Conservation (phyloP, 1,139 yeast species). For the Blastobotrys arbuscula region DNA sequence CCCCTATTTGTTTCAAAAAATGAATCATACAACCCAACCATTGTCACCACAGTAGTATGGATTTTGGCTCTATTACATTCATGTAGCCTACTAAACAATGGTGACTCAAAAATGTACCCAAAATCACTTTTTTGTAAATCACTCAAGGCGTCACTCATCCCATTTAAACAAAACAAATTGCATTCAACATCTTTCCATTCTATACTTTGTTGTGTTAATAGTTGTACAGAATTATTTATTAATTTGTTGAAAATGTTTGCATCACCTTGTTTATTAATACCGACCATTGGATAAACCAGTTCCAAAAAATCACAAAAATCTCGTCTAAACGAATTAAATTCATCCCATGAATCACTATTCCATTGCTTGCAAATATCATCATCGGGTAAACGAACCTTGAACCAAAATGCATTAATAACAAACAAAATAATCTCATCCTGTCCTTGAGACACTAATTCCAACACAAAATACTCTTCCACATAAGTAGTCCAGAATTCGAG, state of each 20-base stretch:
- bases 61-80: conserved; percentile 26
- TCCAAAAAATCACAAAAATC: conserved; percentile 77
- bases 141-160: conserved; percentile 38
- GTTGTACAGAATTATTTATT: background rate
- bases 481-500: conserved; percentile 77
- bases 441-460: conserved; percentile 31
- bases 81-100: conserved; percentile 23
- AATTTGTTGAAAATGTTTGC: background rate
- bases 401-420: conserved; percentile 57
- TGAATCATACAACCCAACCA: conserved; percentile 34
- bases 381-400: conserved; percentile 46
- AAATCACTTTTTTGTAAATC: conserved; percentile 23
- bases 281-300: conserved; percentile 58
- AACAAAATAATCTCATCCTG: conserved; percentile 39
- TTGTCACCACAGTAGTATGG: conserved; percentile 33
- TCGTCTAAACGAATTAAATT: conserved; percentile 60
- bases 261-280: conserved; percentile 23
- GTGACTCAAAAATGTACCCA: conserved; percentile 11
- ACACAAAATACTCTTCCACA: conserved; percentile 56
- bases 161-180: conserved; percentile 56
- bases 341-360: conserved; percentile 38
- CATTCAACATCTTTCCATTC: conserved; percentile 55
- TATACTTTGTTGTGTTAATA: conserved; percentile 15
- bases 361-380: conserved; percentile 21
- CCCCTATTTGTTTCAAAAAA: conserved; percentile 33